Conservation (phyloP, 2,329 filamentous ascomycete genomes). For the Penicillium sp. region DNA sequence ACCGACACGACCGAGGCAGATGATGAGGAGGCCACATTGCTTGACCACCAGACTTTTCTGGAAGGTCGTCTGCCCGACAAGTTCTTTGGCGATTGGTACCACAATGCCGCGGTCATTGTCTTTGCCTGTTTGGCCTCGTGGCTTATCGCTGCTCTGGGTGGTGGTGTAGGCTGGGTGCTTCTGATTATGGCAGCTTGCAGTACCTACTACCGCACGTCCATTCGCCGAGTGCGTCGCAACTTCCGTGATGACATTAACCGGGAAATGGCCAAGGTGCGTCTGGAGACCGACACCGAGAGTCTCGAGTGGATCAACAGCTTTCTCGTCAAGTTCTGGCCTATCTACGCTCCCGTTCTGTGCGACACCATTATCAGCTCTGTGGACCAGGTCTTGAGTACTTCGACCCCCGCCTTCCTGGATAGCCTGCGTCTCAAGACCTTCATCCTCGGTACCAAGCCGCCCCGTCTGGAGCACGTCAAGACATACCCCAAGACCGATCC, state of each 20-base stretch:
- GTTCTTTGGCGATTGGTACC: slow-evolving; percentile 97
- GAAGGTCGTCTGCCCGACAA: slow-evolving; percentile 81
- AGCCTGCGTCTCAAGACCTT: slow-evolving; percentile 92
- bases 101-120: slow-evolving; percentile 89
- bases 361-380: slow-evolving; percentile 89
- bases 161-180: slow-evolving; percentile 88
- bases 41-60: slow-evolving; percentile 84
- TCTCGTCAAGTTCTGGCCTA: slow-evolving; percentile 97
- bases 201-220: slow-evolving; percentile 94
- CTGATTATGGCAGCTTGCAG: slow-evolving; percentile 87
- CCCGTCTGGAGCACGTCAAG: slow-evolving; percentile 94
- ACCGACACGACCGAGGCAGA: slow-evolving; percentile 50
- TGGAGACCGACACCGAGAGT: slow-evolving; percentile 88
- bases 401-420: slow-evolving; percentile 87
- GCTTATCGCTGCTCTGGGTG: slow-evolving; percentile 82
- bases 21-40: slow-evolving; percentile 61
- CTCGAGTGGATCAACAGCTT: slow-evolving; percentile 99
- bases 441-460: slow-evolving; percentile 88
- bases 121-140: slow-evolving; percentile 89
- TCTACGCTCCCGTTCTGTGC: slow-evolving; percentile 90
- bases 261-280: slow-evolving; percentile 76
- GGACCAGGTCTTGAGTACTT: slow-evolving; percentile 89
- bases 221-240: slow-evolving; percentile 88
- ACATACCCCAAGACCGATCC: slow-evolving; percentile 95
- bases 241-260: slow-evolving; percentile 91